Evolutionary conservation across 768 basidiomycete genomes (phyloP), one percentile per base, ranked within the genome.

Genomic region (Tubosaeta sp.): DNA sequence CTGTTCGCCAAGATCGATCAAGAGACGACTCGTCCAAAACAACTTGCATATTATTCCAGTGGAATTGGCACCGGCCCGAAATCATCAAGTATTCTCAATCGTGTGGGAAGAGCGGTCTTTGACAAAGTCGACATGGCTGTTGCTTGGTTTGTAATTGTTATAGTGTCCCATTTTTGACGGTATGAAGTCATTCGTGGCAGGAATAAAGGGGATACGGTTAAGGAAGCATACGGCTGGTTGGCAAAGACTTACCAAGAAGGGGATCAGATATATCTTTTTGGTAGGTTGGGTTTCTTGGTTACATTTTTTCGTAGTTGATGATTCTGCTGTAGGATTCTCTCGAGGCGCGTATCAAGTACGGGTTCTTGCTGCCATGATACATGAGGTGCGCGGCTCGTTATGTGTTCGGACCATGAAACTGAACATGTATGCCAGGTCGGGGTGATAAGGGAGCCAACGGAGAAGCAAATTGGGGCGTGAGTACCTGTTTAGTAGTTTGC

Each of bases 261-360:
- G 1, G 71, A 72, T 41, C 57, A 55, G 6, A 70, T 73, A 48
- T 72, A 60, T 49, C 58, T 72, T 14, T 71, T 72, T 43, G 71
- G 71, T 69, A 34, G 1, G 47, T 31, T 32, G 14, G 4, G 4
- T 38, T 47, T 38, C 16, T 46, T 2, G n/a, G 12, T 22, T 14
- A 7, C 8, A 71, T 72, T 35, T 12, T 6, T 16, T 24, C 3
- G 36, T 9, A n/a, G 22, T 8, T 35, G 13, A 49, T 27, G 3
- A 21, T 29, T 1, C 1, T 2, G 14, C 4, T 18, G 0, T 29
- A 69, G 69, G 69, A 21, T 78, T 78, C 51, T 76, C 75, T 22
- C 67, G 76, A 24, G 76, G 75, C n/a, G 71, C 72, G 19, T 73
- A 72, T 52, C 67, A 72, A 48, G 72, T 71, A 0, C 66, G 76